phyloP scores from a whole-genome alignment of 2,329 filamentous ascomycete species.

The Ophiobolus disseminans region DNA sequence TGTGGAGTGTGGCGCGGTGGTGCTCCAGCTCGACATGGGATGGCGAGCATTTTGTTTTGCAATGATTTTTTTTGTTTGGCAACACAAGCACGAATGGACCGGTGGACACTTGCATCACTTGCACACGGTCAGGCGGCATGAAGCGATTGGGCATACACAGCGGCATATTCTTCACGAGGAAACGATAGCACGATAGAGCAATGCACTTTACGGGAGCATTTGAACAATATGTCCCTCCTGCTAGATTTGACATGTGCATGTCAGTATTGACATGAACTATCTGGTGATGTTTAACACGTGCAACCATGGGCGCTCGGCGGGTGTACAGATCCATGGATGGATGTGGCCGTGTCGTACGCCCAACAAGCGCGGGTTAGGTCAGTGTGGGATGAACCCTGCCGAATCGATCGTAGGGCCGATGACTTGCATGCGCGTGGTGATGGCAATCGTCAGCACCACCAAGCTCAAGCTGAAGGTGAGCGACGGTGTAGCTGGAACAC shows the following conservation, averaged over 20 bases:
- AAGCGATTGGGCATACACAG: background rate
- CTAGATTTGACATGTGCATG: too few relatives aligned
- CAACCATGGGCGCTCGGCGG: too few relatives aligned
- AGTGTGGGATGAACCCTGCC: background rate
- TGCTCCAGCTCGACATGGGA: conserved; percentile 3
- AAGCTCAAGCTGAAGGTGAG: background rate
- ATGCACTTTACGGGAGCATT: too few relatives aligned
- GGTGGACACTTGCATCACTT: too few relatives aligned
- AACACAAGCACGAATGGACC: too few relatives aligned
- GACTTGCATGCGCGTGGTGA: background rate
- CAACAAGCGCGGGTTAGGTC: background rate
- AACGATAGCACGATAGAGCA: background rate
- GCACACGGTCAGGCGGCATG: background rate
- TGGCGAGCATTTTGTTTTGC: background rate
- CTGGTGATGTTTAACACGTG: too few relatives aligned
- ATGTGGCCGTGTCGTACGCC: background rate
- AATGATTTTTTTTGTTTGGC: too few relatives aligned
- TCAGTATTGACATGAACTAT: too few relatives aligned
- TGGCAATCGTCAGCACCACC: background rate
- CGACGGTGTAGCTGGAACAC: background rate
- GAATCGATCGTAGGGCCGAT: background rate
- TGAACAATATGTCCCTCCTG: too few relatives aligned
- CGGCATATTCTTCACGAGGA: background rate
- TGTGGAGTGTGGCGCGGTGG: conserved; percentile 1
- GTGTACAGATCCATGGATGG: background rate